phyloP scores from a whole-genome alignment of 345 rosid genomes.

The Angophora floribunda region DNA sequence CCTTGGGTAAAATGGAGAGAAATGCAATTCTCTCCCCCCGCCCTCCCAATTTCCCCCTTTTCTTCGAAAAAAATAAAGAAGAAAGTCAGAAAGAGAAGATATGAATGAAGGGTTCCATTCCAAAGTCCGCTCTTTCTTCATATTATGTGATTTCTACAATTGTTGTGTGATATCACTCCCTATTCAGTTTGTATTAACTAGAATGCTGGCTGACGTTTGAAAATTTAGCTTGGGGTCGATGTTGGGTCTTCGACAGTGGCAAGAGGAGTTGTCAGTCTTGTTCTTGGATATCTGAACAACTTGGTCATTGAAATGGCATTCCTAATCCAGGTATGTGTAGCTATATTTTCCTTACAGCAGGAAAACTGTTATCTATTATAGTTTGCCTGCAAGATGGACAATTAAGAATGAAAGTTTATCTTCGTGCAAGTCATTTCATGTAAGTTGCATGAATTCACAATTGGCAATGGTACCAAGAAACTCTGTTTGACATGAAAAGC shows the following conservation, averaged over 20 bases:
- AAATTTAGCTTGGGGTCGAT: conserved; percentile 59
- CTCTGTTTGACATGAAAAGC: not conserved
- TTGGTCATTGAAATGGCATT: conserved; percentile 92
- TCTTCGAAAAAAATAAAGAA: not conserved
- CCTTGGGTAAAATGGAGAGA: not conserved
- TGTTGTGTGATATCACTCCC: not conserved
- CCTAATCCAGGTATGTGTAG: conserved; percentile 54
- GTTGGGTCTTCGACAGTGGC: conserved; percentile 93
- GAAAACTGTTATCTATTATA: not conserved
- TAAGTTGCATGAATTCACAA: not conserved
- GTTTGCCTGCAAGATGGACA: not conserved
- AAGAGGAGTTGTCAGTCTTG: conserved; percentile 73
- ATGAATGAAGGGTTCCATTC: not conserved
- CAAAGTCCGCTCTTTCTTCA: not conserved
- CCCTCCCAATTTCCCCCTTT: not conserved
- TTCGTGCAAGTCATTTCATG: not conserved
- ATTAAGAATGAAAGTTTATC: not conserved
- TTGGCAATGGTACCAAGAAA: not conserved
- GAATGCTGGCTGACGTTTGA: not conserved
- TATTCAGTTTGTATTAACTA: not conserved
- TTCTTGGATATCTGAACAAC: conserved; percentile 75
- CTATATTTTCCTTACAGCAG: not conserved
- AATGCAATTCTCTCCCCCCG: too few species aligned
- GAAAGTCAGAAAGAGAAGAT: not conserved
- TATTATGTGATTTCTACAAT: not conserved